Percentiles rank a stretch among this genome's conserved stretches.
Conservation (phyloP, 441 rosid genomes). For the Raphanus hybrid region DNA sequence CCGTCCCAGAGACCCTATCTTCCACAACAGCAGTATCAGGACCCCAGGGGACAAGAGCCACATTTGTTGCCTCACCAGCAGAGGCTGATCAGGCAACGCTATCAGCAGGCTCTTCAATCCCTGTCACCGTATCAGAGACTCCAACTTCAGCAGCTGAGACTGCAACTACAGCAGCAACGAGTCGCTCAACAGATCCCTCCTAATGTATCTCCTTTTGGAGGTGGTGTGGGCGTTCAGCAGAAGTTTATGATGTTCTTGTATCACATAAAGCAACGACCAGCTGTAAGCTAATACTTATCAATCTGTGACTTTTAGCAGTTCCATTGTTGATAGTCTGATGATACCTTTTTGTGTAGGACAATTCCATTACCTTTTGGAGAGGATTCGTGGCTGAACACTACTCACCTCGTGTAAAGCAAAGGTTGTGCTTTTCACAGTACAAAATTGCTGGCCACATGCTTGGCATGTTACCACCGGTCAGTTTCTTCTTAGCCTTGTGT, state of each 20-base stretch:
- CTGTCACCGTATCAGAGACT: slow-evolving; percentile 83
- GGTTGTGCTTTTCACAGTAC: slow-evolving; percentile 89
- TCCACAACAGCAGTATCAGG: slow-evolving; percentile 53
- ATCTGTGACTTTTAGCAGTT: not conserved
- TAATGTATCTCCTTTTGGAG: slow-evolving; percentile 70
- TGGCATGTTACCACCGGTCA: slow-evolving; percentile 88
- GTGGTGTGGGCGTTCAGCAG: slow-evolving; percentile 79
- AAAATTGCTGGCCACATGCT: slow-evolving; percentile 33
- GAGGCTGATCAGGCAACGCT: slow-evolving; percentile 54
- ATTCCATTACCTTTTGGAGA: slow-evolving; percentile 92
- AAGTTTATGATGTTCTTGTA: slow-evolving; percentile 90
- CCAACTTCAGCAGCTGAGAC: slow-evolving; percentile 63
- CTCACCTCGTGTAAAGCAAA: slow-evolving; percentile 94
- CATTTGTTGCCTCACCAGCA: slow-evolving; percentile 63
- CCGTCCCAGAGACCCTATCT: slow-evolving; percentile 78
- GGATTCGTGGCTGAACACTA: slow-evolving; percentile 89
- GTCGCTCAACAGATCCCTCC: slow-evolving; percentile 62
- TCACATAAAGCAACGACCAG: slow-evolving; percentile 87
- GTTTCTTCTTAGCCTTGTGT: slow-evolving; percentile 37
- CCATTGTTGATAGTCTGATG: not conserved
- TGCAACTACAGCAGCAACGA: slow-evolving; percentile 80
- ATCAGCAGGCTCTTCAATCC: slow-evolving; percentile 65
- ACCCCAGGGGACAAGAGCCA: slow-evolving; percentile 3
- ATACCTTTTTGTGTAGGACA: slow-evolving; percentile 61
- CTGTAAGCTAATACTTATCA: slow-evolving; percentile 54